phyloP scores from a whole-genome alignment of 176 grass and related monocot species.

The Raddia guianensis region DNA sequence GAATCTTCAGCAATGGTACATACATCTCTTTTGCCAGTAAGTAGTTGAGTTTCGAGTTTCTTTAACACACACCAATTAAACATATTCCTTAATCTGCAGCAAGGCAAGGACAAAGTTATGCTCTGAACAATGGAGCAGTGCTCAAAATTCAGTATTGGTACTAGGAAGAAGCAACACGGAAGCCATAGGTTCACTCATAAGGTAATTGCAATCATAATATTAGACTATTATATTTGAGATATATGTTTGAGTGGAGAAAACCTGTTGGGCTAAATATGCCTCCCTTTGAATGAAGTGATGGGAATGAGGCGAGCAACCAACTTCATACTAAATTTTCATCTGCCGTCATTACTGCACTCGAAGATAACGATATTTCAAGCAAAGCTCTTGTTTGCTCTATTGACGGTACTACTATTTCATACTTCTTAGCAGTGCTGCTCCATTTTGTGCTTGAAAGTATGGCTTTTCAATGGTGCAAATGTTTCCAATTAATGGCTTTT shows the following conservation, averaged over 20 bases:
- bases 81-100: constrained; percentile 47
- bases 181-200: constrained; percentile 55
- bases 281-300: constrained; percentile 55
- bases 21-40: not conserved
- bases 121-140: constrained; percentile 64
- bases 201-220: constrained; percentile 42
- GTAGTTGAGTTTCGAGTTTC: constrained; percentile 7
- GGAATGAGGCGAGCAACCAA: constrained; percentile 55
- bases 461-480: not conserved
- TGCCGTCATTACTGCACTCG: constrained; percentile 35
- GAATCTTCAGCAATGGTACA: constrained; percentile 58
- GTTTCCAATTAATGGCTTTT: not conserved
- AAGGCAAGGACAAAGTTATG: constrained; percentile 45
- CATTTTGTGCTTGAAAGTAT: not conserved
- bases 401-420: constrained; percentile 45
- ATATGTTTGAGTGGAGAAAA: constrained; percentile 32
- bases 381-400: constrained; percentile 56
- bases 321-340: constrained; percentile 53
- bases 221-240: not conserved
- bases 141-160: constrained; percentile 55
- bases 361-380: constrained; percentile 58
- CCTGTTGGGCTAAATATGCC: constrained; percentile 4
- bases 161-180: constrained; percentile 48
- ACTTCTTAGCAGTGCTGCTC: not conserved
- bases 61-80: not conserved